Base-by-base conservation (phyloP, 305 asterid genomes). In the Nicotiana rustica region DNA sequence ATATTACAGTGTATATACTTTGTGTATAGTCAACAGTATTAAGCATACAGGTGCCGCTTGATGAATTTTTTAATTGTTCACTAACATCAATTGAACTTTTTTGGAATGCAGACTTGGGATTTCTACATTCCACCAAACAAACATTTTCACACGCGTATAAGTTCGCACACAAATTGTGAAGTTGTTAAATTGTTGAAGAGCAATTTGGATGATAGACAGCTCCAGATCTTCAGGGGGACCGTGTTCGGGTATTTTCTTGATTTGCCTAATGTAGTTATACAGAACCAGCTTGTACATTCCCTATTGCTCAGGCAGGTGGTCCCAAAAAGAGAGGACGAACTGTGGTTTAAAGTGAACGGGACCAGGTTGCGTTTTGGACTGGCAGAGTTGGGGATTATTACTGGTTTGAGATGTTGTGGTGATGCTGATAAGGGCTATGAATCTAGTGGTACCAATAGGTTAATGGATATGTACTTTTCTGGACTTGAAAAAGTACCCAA, bases 371-470 rank as follows among this genome's bases (percentile, higher is more conserved):
- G 65, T 25, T 75, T 75, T 6, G 3, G 80, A 52, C 47, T 75
- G 65, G 10, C 17, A 29, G 80, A 75, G 52, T 6, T 75, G 47
- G 80, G 80, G 47, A 75, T 75, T 75, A 52, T 75, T 52, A 75
- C 80, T 75, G 80, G 80, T 56, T 75, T 75, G 65, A 38, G 6
- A 75, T 75, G 80, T 52, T 25, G 17, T 52, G 80, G 80, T 52
- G 80, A 75, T 52, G 80, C 80, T 75, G 80, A 75, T 75, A 75
- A 75, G 29, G 80, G 65, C 17, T 75, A 75, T 52, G 80, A 75
- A 75, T 75, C 80, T 29, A 75, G 80, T 52, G 44, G 38, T 8
- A 29, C 65, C 65, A 75, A 75, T 25, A 52, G 80, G 44, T 75
- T 75, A 44, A 52, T 75, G 80, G 80, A 75, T 52, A 29, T 52